Base-by-base conservation (phyloP, 108 stramenopile genomes). In the Nitzschia putrida region DNA sequence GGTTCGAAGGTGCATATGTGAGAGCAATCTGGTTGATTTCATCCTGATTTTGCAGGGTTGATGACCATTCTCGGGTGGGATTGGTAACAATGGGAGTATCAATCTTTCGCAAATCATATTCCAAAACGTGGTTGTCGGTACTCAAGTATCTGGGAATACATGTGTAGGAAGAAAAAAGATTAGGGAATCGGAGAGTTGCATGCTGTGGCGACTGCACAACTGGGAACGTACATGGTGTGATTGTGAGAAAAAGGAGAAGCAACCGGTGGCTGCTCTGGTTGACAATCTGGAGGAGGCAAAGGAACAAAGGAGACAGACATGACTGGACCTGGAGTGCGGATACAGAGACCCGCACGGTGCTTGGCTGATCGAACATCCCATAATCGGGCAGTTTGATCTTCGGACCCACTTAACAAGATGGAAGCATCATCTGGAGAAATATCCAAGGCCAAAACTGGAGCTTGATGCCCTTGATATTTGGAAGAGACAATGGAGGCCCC, bases 301-400 rank as follows among this genome's bases (percentile, higher is more conserved):
- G 86, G 86, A 50, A 80, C 75, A 65, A 90, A 90, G 0, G 81
- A 72, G 7, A 87, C 89, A 21, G 87, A 82, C 4, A 82, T 81
- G 11, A 90, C 83, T 53, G 84, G 85, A 22, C 63, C 58, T 8
- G 71, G 74, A 0, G 72, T 53, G 10, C 64, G 38, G 25, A 90
- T 85, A 52, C 87, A 88, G 42, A 80, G 63, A 20, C 66, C 67
- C n/a, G 82, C 77, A 34, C 80, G 65, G 29, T 75, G 61, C 39
- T 71, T 75, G 24, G 66, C 26, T 3, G 65, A 65, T 7, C 87
- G 83, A 23, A 92, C 53, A 73, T 89, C 88, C 91, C 91, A 93
- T 6, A 93, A 71, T 2, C 91, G 81, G 26, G 85, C 87, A 14
- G 91, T 88, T 16, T 82, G 82, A 84, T 93, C 91, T 61, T 88